Evolutionary conservation across 176 grass and related monocot species (phyloP).

Genomic region (Oryza rufipogon): DNA sequence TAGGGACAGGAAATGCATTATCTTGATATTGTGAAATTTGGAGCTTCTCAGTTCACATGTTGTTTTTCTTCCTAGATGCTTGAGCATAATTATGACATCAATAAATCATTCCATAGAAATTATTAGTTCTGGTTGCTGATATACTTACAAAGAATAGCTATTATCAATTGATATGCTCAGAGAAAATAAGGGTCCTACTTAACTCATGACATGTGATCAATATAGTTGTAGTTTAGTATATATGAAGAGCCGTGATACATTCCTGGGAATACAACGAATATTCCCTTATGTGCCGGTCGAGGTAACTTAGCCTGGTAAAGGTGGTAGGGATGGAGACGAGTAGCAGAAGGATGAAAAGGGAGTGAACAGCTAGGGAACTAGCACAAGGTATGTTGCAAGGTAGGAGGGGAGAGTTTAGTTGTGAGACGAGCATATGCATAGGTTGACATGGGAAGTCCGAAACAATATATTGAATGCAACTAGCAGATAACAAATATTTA

Average conservation of each 20-base stretch:
- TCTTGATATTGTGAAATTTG: constrained; percentile 12
- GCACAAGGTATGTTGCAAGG: neutral
- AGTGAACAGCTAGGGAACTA: neutral
- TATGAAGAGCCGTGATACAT: neutral
- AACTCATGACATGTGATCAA: neutral
- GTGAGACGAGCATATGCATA: neutral
- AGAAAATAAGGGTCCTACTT: neutral
- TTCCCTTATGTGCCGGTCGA: neutral
- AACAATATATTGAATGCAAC: no score
- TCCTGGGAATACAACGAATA: neutral
- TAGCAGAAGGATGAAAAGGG: neutral
- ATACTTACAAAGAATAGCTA: constrained; percentile 8
- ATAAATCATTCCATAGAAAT: neutral
- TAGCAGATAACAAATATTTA: no score
- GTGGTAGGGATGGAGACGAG: neutral
- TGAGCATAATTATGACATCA: neutral
- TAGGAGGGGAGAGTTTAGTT: neutral
- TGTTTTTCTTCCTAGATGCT: neutral
- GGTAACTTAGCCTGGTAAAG: neutral
- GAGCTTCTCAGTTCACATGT: constrained; percentile 7
- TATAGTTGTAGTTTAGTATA: no score
- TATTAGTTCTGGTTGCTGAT: neutral
- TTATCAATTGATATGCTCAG: neutral
- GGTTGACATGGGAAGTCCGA: neutral
- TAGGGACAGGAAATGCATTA: neutral